Base-by-base conservation (phyloP, 225 moss, liverwort and hornwort genomes). In the Bryum argenteum region DNA sequence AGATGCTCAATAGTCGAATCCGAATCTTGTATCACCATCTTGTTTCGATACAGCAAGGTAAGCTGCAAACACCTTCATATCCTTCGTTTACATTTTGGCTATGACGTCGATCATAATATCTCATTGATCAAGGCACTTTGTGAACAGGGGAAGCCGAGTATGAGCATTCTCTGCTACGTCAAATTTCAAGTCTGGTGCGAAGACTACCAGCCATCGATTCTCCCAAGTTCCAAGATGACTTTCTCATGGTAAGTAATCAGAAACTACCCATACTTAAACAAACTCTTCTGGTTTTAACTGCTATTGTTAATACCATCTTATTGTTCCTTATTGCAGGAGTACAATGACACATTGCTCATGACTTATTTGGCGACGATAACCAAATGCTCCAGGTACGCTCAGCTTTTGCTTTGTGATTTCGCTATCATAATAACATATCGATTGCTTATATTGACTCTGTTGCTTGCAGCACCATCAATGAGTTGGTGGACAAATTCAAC, bases 171-270 rank as follows among this genome's bases (percentile, higher is more conserved):
- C 72, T 97, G 45, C 81, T 97, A 66, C 89, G 96, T 60, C 96
- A 97, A 81, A 93, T 97, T 54, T 90, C 96, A 41, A 97, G 94
- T 80, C 88, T 97, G 56, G 96, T 94, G 54, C 85, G 96, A 76
- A 90, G 96, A 89, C 64, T 97, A 69, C 96, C 96, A 43, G 96
- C 96, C 39, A 97, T 97, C 71, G 94, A 97, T 81, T 97, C 96
- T 62, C 88, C 91, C 15, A 97, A 94, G 82, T 97, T 97, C 48
- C 96, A 97, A 78, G 94, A 97, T 80, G 96, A 97, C 75, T 97
- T 97, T 75, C 81, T 97, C 61, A 97, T 94, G 96, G 95, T 95
- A 59, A 45, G 80, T 42, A 5, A 63, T 54, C 37, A 12, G 4
- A 45, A 48, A 60, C 8, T 24, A 20, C 28, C n/a, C 54, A 21